Evolutionary conservation across 805 yeast species (phyloP).

Genomic region (Saccharomyces cerevisiae): DNA sequence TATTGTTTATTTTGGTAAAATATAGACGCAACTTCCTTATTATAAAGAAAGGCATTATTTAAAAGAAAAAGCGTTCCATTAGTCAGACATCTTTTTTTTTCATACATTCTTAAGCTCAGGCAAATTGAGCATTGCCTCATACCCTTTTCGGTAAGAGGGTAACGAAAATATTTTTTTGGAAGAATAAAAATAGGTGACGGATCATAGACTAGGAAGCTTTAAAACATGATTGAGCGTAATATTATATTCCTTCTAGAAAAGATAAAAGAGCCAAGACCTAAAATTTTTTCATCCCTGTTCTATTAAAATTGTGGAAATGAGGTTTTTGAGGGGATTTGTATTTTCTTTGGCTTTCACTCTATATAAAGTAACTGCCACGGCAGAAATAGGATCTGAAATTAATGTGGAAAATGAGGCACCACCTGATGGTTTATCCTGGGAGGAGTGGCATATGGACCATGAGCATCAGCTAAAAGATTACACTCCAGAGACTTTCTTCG

Average conservation of each 20-base stretch:
- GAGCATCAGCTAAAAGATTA: conserved; percentile 76
- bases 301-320: neutral
- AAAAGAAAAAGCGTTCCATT: neutral
- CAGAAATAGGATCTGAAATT: conserved; percentile 13
- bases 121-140: neutral
- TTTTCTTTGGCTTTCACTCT: neutral
- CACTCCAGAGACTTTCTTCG: conserved; percentile 70
- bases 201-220: neutral
- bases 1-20: conserved; percentile 2
- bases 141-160: neutral
- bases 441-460: conserved; percentile 80
- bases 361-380: conserved; percentile 1
- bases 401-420: conserved; percentile 32
- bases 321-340: neutral
- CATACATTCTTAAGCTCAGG: neutral
- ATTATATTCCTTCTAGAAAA: neutral
- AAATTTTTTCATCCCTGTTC: neutral
- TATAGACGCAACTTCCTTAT: conserved; percentile 1
- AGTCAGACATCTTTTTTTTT: neutral
- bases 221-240: neutral
- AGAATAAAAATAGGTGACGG: neutral
- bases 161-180: neutral
- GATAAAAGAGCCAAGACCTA: neutral
- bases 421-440: conserved; percentile 61
- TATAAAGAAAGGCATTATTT: conserved; percentile 1